phyloP scores from a whole-genome alignment of 2,329 filamentous ascomycete species.

The Dothistroma pini region DNA sequence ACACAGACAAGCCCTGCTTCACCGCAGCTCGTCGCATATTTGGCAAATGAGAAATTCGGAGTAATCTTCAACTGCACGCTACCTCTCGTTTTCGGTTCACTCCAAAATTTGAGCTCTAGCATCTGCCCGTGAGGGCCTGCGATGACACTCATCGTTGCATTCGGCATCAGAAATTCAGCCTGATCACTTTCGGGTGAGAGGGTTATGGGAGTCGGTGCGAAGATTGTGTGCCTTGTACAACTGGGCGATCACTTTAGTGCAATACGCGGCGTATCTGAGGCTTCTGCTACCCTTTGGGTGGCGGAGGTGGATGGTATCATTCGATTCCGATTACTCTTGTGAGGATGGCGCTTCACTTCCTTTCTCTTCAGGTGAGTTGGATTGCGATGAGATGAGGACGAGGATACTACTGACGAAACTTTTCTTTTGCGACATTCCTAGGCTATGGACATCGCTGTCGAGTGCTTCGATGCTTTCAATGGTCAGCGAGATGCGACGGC shows the following conservation, averaged over 20 bases:
- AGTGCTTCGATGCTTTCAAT: neutral
- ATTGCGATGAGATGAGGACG: slow-evolving; percentile 13
- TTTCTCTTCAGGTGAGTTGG: slow-evolving; percentile 47
- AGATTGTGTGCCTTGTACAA: slow-evolving; percentile 66
- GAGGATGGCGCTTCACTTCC: slow-evolving; percentile 67
- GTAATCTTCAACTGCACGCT: slow-evolving; percentile 69
- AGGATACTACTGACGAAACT: slow-evolving; percentile 42
- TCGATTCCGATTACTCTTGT: slow-evolving; percentile 92
- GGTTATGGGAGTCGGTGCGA: slow-evolving; percentile 90
- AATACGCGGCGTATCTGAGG: slow-evolving; percentile 77
- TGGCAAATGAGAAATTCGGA: slow-evolving; percentile 98
- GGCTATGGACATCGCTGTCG: neutral
- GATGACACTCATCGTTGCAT: slow-evolving; percentile 78
- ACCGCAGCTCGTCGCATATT: slow-evolving; percentile 19
- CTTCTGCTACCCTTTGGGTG: slow-evolving; percentile 25
- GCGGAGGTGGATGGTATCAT: slow-evolving; percentile 57
- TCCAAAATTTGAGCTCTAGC: slow-evolving; percentile 35
- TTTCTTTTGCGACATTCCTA: neutral
- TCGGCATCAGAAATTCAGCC: slow-evolving; percentile 87
- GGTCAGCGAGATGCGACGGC: neutral
- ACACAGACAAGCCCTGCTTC: slow-evolving; percentile 49
- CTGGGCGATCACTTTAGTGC: slow-evolving; percentile 71
- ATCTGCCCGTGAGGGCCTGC: slow-evolving; percentile 81
- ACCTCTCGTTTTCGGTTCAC: slow-evolving; percentile 11
- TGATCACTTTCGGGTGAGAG: slow-evolving; percentile 11